These are phyloP conservation scores for Triticum turgidum DNA, from an alignment of 176 grass and related monocot genomes.

Conservation along the genomic window DNA sequence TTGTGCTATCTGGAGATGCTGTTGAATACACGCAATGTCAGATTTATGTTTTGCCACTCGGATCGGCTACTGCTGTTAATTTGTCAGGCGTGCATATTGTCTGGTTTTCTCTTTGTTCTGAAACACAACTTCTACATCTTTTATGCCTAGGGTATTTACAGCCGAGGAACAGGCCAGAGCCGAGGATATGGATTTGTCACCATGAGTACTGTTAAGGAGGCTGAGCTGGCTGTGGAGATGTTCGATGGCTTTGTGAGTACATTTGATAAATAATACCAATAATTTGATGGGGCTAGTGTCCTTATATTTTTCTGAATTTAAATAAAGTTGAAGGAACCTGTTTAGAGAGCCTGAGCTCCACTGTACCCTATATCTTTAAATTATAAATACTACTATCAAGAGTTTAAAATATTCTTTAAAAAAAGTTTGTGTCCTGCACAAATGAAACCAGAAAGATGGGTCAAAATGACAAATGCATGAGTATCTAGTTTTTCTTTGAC, in stretches of 20 bases:
- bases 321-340: too few species aligned
- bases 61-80: background rate
- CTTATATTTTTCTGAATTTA: background rate
- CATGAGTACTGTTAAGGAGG: conserved; percentile 5
- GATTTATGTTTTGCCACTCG: background rate
- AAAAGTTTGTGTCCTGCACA: background rate
- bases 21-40: too few species aligned
- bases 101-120: too few species aligned
- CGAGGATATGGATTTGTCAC: background rate
- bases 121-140: too few species aligned
- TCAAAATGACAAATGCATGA: too few species aligned
- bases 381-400: too few species aligned
- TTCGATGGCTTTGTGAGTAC: conserved; percentile 3
- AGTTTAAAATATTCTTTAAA: too few species aligned
- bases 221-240: background rate
- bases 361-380: too few species aligned
- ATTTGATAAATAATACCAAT: background rate
- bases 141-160: background rate
- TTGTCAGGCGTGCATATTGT: background rate
- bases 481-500: too few species aligned
- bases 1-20: too few species aligned
- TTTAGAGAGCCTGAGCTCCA: too few species aligned
- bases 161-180: background rate
- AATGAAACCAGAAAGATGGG: background rate
- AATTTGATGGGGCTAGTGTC: background rate